These are phyloP conservation scores for Anthracocystis panici-leucophaei DNA, from an alignment of 1,284 basidiomycete genomes.

Conservation along the genomic window DNA sequence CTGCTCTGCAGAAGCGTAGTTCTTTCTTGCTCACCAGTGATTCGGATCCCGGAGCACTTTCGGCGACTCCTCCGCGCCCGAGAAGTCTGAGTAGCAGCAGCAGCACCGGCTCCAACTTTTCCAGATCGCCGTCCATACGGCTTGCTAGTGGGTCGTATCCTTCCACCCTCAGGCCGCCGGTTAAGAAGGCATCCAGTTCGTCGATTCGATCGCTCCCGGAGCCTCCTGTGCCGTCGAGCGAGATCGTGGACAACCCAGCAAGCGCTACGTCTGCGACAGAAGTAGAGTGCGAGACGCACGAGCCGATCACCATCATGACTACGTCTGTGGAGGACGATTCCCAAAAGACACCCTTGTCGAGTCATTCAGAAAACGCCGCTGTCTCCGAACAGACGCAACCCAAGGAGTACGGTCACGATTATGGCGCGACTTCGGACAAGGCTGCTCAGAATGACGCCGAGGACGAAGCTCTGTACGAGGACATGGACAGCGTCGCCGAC, in stretches of 20 bases:
- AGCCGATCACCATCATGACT: slow-evolving; percentile 10
- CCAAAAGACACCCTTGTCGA: not conserved
- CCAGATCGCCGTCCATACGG: slow-evolving; percentile 44
- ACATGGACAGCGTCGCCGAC: slow-evolving; percentile 42
- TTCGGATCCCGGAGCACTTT: slow-evolving; percentile 17
- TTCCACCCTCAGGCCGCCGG: slow-evolving; percentile 39
- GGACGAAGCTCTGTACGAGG: slow-evolving; percentile 43
- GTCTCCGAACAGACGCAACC: not conserved
- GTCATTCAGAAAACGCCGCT: not conserved
- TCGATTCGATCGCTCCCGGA: slow-evolving; percentile 40
- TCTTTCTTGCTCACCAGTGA: slow-evolving; percentile 25
- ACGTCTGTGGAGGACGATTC: not conserved
- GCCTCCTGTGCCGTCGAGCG: slow-evolving; percentile 11
- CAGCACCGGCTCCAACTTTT: slow-evolving; percentile 19
- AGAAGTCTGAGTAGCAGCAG: slow-evolving; percentile 35
- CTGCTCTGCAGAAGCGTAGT: slow-evolving; percentile 16
- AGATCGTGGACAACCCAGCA: not conserved
- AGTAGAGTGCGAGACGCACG: not conserved
- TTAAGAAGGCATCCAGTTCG: slow-evolving; percentile 30
- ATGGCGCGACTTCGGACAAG: not conserved
- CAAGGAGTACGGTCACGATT: not conserved
- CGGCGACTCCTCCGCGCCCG: slow-evolving; percentile 30
- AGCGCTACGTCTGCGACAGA: not conserved
- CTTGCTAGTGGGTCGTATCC: slow-evolving; percentile 47
- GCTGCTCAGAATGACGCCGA: slow-evolving; percentile 5